phyloP scores from a whole-genome alignment of 1,284 basidiomycete species.

The Malassezia dermatis region DNA sequence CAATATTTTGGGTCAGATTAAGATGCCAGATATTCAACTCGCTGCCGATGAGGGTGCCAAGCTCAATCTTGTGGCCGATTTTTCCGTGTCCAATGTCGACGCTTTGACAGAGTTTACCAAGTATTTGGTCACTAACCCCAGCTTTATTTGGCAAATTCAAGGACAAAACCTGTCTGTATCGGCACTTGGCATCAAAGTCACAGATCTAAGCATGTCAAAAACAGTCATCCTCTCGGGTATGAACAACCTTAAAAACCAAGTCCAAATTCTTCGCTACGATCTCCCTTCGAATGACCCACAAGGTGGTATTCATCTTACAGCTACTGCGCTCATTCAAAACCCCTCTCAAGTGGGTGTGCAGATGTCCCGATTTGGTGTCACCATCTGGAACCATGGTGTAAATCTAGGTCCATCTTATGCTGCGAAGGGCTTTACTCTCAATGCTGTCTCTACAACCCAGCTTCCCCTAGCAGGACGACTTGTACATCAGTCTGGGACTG shows the following conservation, averaged over 20 bases:
- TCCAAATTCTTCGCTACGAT: constrained; percentile 62
- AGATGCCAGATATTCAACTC: constrained; percentile 54
- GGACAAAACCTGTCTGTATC: constrained; percentile 59
- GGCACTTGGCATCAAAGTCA: constrained; percentile 51
- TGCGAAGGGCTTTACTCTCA: constrained; percentile 53
- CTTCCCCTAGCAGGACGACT: constrained; percentile 60
- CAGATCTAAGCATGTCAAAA: constrained; percentile 57
- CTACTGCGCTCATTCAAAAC: constrained; percentile 59
- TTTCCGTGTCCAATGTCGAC: constrained; percentile 57
- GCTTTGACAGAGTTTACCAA: constrained; percentile 61
- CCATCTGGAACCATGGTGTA: constrained; percentile 55
- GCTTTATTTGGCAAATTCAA: constrained; percentile 64
- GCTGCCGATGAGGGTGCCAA: constrained; percentile 57
- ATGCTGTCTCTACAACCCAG: constrained; percentile 55
- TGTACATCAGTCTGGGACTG: constrained; percentile 56
- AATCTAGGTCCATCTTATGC: constrained; percentile 59
- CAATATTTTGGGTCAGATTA: constrained; percentile 57
- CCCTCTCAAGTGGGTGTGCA: constrained; percentile 68
- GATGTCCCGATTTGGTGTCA: constrained; percentile 58
- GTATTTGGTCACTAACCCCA: constrained; percentile 58
- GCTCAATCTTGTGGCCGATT: constrained; percentile 56
- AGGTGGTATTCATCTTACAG: constrained; percentile 63
- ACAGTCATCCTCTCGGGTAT: constrained; percentile 62
- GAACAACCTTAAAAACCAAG: constrained; percentile 59
- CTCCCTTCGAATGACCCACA: constrained; percentile 62